phyloP scores from a whole-genome alignment of 371 early-diverging fungal genomes.

The Basidiobolus heterosporus region DNA sequence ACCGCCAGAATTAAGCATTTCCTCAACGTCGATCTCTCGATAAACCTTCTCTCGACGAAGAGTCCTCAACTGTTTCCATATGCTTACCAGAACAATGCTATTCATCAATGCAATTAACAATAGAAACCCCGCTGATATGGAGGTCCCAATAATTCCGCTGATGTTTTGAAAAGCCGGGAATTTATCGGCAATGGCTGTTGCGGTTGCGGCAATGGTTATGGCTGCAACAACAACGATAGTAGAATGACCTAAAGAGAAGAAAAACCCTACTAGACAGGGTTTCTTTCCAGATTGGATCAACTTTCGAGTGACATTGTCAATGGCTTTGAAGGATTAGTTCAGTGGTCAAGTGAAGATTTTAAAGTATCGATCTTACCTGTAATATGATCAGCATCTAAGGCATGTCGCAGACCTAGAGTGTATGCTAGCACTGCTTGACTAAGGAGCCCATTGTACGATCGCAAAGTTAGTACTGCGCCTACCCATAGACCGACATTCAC shows the following conservation, averaged over 20 bases:
- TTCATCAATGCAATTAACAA: constrained; percentile 37
- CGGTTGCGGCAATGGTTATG: constrained; percentile 28
- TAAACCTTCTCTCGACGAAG: constrained; percentile 25
- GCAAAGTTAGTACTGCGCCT: constrained; percentile 14
- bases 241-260: constrained; percentile 51
- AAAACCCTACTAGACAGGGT: constrained; percentile 40
- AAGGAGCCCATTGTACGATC: constrained; percentile 20
- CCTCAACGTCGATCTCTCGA: constrained; percentile 23
- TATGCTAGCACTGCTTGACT: constrained; percentile 37
- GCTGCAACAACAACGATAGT: constrained; percentile 39
- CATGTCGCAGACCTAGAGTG: constrained; percentile 47
- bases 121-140: constrained; percentile 34
- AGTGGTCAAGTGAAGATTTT: too few species aligned
- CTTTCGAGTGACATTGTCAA: constrained; percentile 51
- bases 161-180: constrained; percentile 25
- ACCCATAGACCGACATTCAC: constrained; percentile 26
- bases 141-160: constrained; percentile 35
- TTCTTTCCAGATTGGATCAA: constrained; percentile 16
- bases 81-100: constrained; percentile 21
- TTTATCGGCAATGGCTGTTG: constrained; percentile 23
- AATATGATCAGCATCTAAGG: constrained; percentile 57
- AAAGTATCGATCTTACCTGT: constrained; percentile 7
- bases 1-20: constrained; percentile 20
- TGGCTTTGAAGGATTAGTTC: constrained; percentile 14
- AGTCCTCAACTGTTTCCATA: constrained; percentile 15